Base-by-base conservation (phyloP, 768 basidiomycete genomes). In the Auricularia heimuer region DNA sequence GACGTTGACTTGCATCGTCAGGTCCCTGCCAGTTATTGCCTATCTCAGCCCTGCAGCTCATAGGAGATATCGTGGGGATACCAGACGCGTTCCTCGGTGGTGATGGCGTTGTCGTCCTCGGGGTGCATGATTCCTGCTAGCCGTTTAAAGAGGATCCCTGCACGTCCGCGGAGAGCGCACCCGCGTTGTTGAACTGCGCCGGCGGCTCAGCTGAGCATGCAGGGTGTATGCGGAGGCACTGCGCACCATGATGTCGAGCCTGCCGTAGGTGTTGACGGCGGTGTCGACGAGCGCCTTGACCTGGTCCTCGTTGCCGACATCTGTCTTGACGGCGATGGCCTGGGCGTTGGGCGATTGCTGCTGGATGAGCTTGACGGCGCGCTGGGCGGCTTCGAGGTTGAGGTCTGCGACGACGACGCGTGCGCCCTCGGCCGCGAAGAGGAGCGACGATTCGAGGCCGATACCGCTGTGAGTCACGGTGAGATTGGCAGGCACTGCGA, bases 31-130 rank as follows among this genome's bases (percentile, higher is more conserved):
- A 29, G 29, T 29, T 29, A 29, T 29, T 29, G 29, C 29, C 29
- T 29, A 29, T 29, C 29, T 29, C 29, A 29, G 29, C 29, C 2
- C 29, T 29, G 63, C 21, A 11, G 63, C 37, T 2, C n/a, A 44
- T 3, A 42, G 47, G 47, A 18, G 47, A 18, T 7, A 6, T 8
- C 4, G 16, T 47, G 39, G 61, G 56, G 29, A 29, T 29, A 69
- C 96, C 97, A 99, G 76, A 98, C 93, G 62, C 82, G 84, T 77
- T 99, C 97, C 73, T 96, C 94, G 18, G 97, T 99, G 75, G 93
- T 96, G 71, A 98, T 79, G 12, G 96, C 97, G 73, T 94, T 88
- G 73, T 97, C 96, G 70, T 99, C 96, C 10, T 80, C 85, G 18
- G 93, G 87, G 73, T 98, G 97, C 97, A 99, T 99, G 72, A 99